Conservation (phyloP, 495 filamentous ascomycete genomes). For the Neurospora sp. region DNA sequence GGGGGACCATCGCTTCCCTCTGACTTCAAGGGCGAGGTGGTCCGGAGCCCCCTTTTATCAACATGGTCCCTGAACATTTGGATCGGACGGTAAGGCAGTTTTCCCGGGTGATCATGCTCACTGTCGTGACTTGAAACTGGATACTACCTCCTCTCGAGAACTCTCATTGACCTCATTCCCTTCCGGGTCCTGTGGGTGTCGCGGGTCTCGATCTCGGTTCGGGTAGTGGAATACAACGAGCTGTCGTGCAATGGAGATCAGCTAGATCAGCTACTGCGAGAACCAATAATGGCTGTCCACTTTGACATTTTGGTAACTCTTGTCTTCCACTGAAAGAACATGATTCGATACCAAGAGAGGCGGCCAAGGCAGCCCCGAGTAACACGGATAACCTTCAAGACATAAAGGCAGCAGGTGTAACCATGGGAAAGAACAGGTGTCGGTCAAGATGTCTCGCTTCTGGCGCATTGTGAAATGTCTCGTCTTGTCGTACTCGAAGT, state of each 20-base stretch:
- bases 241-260: not conserved
- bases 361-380: not conserved
- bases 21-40: not conserved
- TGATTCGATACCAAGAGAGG: not conserved
- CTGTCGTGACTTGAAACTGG: not conserved
- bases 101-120: not conserved
- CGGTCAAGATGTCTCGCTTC: not conserved
- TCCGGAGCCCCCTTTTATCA: not conserved
- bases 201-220: not conserved
- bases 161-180: not conserved
- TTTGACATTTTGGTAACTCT: not conserved
- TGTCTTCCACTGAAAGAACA: not conserved
- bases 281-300: not conserved
- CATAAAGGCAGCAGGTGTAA: not conserved
- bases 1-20: not conserved
- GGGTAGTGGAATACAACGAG: not conserved
- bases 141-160: not conserved
- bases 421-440: not conserved
- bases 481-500: not conserved
- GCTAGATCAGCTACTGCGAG: not conserved
- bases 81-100: not conserved
- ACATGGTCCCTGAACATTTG: not conserved
- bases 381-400: not conserved
- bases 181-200: not conserved
- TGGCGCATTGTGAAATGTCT: not conserved